These are phyloP conservation scores for Afroboletus lepidellus DNA, from an alignment of 1,284 basidiomycete genomes.

Conservation along the genomic window DNA sequence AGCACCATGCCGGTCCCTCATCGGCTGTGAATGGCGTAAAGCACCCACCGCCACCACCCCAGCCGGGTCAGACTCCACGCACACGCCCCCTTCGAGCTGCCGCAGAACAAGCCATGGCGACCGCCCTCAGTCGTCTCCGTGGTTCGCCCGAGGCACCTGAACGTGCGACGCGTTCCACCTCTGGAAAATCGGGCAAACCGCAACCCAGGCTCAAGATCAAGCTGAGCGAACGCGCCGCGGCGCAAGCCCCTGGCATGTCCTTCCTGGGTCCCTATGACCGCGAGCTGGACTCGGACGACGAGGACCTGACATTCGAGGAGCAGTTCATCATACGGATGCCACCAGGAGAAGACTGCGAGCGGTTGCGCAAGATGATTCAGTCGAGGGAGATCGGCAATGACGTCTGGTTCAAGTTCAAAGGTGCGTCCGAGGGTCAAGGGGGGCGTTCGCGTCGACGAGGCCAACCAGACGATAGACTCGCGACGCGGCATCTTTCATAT, in stretches of 20 bases:
- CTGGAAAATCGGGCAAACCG: constrained; percentile 43
- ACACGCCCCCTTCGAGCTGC: constrained; percentile 36
- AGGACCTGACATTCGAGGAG: constrained; percentile 95
- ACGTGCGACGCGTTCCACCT: constrained; percentile 48
- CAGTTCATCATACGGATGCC: constrained; percentile 95
- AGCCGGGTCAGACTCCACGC: constrained; percentile 18
- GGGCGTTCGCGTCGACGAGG: background rate
- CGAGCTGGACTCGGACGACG: constrained; percentile 92
- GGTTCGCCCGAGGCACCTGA: constrained; percentile 41
- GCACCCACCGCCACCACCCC: constrained; percentile 7
- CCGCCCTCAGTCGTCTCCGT: constrained; percentile 43
- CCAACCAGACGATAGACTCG: constrained; percentile 61
- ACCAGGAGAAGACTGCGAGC: constrained; percentile 77
- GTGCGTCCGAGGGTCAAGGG: constrained; percentile 40
- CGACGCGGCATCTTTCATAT: constrained; percentile 90
- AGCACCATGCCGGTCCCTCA: constrained; percentile 30
- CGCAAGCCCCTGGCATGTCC: constrained; percentile 74
- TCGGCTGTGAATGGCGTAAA: constrained; percentile 27
- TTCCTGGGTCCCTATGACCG: constrained; percentile 89
- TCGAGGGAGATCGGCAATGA: constrained; percentile 79
- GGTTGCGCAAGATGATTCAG: constrained; percentile 77
- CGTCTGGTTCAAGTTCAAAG: constrained; percentile 99
- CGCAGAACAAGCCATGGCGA: constrained; percentile 40
- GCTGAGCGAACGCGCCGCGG: constrained; percentile 75
- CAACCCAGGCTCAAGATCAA: constrained; percentile 83